phyloP scores from a whole-genome alignment of 2,329 filamentous ascomycete genomes.

The Fusarium luffae region DNA sequence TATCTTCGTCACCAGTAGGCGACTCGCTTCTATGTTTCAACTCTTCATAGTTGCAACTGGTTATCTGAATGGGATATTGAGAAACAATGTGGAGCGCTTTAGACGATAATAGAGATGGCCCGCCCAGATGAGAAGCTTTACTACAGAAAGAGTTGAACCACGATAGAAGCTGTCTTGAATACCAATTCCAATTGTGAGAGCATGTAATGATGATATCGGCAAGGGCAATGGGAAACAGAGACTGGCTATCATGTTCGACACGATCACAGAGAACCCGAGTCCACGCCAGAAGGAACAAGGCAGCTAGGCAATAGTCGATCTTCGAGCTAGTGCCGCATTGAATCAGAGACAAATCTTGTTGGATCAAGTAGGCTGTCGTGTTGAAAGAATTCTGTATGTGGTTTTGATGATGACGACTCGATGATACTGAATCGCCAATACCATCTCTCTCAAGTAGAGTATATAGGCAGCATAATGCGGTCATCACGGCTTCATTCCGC shows the following conservation, averaged over 20 bases:
- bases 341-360: background rate
- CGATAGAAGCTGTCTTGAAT: constrained; percentile 1
- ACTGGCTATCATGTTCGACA: background rate
- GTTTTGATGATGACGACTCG: background rate
- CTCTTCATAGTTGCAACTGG: constrained; percentile 10
- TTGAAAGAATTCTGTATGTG: background rate
- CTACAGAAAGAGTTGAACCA: constrained; percentile 10
- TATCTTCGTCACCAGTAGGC: background rate
- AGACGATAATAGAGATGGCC: background rate
- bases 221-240: background rate
- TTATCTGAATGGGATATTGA: constrained; percentile 1
- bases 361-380: background rate
- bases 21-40: background rate
- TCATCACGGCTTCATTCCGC: background rate
- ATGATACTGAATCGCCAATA: background rate
- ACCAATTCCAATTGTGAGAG: constrained; percentile 9
- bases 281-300: background rate
- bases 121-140: background rate
- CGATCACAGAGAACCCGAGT: background rate
- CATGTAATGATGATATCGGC: background rate
- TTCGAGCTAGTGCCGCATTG: background rate
- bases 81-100: background rate
- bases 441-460: background rate
- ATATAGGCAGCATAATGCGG: background rate
- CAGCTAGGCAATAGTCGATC: background rate